These are phyloP conservation scores for Themeda triandra DNA, from an alignment of 176 grass and related monocot genomes.

Conservation along the genomic window DNA sequence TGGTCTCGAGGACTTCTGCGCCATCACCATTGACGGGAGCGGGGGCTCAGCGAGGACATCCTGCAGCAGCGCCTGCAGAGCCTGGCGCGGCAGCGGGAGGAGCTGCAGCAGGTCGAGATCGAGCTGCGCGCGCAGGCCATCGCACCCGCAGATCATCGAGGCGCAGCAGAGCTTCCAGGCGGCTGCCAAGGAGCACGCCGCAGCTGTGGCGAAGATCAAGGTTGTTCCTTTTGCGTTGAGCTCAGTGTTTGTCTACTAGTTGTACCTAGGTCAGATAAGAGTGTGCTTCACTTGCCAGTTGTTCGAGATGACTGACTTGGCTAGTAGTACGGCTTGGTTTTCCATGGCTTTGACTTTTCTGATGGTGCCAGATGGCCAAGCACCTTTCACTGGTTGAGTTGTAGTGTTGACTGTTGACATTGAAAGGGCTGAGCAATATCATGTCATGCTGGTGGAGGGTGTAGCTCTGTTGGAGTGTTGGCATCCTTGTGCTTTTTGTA, in stretches of 20 bases:
- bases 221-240: conserved; percentile 9
- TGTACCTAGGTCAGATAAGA: neutral
- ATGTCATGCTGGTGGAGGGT: neutral
- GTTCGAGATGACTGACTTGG: neutral
- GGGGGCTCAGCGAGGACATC: conserved; percentile 61
- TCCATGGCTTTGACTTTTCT: neutral
- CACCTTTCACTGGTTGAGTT: neutral
- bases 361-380: neutral
- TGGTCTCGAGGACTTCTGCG: conserved; percentile 50
- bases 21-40: conserved; percentile 70
- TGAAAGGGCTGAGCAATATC: neutral
- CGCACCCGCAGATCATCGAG: conserved; percentile 62
- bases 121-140: conserved; percentile 63
- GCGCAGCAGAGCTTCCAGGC: conserved; percentile 62
- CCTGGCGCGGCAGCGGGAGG: conserved; percentile 56
- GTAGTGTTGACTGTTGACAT: neutral
- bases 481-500: neutral
- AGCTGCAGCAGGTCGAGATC: conserved; percentile 79
- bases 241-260: neutral
- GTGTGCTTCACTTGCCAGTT: neutral
- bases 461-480: neutral
- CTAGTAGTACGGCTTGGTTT: neutral
- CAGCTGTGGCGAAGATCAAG: conserved; percentile 55
- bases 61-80: conserved; percentile 76
- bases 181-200: conserved; percentile 58